These are phyloP conservation scores for Mycena venus DNA, from an alignment of 768 basidiomycete genomes.

Conservation along the genomic window DNA sequence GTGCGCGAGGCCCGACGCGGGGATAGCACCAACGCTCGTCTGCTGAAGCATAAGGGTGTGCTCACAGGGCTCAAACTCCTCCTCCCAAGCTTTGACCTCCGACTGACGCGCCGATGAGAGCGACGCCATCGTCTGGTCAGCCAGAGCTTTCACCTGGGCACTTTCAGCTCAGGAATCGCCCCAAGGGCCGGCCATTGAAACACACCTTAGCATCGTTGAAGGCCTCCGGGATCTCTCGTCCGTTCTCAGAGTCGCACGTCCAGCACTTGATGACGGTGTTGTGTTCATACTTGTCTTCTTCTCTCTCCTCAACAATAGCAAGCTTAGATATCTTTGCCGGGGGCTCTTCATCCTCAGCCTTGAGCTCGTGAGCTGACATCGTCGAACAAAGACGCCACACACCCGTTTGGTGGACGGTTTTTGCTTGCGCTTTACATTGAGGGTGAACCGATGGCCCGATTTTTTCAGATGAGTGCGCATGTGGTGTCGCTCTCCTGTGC, in stretches of 20 bases:
- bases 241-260: constrained; percentile 69
- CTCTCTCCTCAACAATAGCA: constrained; percentile 87
- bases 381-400: constrained; percentile 45
- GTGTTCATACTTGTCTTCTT: constrained; percentile 90
- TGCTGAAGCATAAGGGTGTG: constrained; percentile 71
- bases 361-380: background rate
- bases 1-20: constrained; percentile 78
- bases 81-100: constrained; percentile 98
- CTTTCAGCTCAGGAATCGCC: background rate
- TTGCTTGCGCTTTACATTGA: constrained; percentile 83
- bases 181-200: background rate
- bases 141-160: constrained; percentile 65
- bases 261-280: constrained; percentile 80
- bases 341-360: constrained; percentile 85
- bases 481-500: constrained; percentile 78
- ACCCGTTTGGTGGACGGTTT: constrained; percentile 79
- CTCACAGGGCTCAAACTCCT: constrained; percentile 90
- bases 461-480: constrained; percentile 79
- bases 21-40: constrained; percentile 59
- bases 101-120: constrained; percentile 92
- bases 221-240: constrained; percentile 59
- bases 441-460: constrained; percentile 79
- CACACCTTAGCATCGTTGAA: constrained; percentile 51
- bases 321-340: constrained; percentile 92
- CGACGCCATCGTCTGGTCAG: constrained; percentile 81